Evolutionary conservation across 169 alveolate genomes (phyloP).

Genomic region (Cryptosporidium viatorum): DNA sequence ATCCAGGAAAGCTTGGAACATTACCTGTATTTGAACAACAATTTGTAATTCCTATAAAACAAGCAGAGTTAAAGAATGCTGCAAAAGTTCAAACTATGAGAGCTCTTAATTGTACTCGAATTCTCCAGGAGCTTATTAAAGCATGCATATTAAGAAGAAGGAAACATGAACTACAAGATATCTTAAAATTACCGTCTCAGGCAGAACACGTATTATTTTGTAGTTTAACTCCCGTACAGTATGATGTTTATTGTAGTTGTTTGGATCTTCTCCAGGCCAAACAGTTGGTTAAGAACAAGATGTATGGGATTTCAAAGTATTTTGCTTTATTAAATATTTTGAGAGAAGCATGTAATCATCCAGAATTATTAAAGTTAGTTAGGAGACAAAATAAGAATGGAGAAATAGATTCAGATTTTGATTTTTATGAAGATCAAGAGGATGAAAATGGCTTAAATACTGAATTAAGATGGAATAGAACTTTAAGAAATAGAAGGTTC

Average conservation of each 20-base stretch:
- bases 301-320: constrained; percentile 44
- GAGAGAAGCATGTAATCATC: constrained; percentile 84
- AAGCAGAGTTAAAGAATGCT: constrained; percentile 64
- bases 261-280: constrained; percentile 55
- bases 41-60: constrained; percentile 80
- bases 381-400: constrained; percentile 24
- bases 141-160: constrained; percentile 70
- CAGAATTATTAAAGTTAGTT: constrained; percentile 79
- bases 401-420: not conserved
- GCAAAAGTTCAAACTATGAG: constrained; percentile 41
- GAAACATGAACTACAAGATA: constrained; percentile 48
- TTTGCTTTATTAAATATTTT: constrained; percentile 76
- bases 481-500: not conserved
- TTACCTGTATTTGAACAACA: constrained; percentile 86
- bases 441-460: not conserved
- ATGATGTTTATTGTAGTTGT: constrained; percentile 77
- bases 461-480: not conserved
- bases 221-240: constrained; percentile 79
- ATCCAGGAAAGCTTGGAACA: constrained; percentile 93
- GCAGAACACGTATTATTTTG: constrained; percentile 82
- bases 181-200: constrained; percentile 78
- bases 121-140: constrained; percentile 45
- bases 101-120: constrained; percentile 58
- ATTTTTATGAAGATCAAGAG: constrained; percentile 21
- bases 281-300: constrained; percentile 43